Evolutionary conservation across 2,329 filamentous ascomycete genomes (phyloP).

Genomic region (Epichloe gansuensis): DNA sequence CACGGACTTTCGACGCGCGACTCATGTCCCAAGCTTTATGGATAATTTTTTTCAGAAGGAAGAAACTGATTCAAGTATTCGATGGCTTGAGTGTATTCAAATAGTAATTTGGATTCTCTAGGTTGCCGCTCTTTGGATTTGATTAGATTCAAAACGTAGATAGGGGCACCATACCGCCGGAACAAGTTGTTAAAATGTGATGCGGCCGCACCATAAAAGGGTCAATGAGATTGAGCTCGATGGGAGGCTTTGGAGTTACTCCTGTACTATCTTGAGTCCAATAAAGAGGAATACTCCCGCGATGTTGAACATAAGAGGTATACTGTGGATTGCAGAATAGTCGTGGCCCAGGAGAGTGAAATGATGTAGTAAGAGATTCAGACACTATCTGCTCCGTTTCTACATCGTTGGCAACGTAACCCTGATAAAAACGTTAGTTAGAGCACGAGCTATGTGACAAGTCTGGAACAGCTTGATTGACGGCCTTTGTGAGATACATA

Average conservation of each 20-base stretch:
- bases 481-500: conserved; percentile 13
- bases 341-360: conserved; percentile 77
- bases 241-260: conserved; percentile 91
- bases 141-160: conserved; percentile 86
- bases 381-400: conserved; percentile 98
- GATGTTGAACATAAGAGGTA: conserved; percentile 92
- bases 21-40: conserved; percentile 99
- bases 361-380: conserved; percentile 86
- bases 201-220: conserved; percentile 91
- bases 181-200: conserved; percentile 94
- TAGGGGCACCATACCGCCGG: conserved; percentile 78
- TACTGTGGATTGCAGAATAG: conserved; percentile 83
- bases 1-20: conserved; percentile 78
- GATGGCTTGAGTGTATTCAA: conserved; percentile 78
- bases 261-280: conserved; percentile 97
- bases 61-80: conserved; percentile 91
- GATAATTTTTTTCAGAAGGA: conserved; percentile 69
- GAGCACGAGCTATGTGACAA: not conserved
- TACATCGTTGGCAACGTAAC: conserved; percentile 96
- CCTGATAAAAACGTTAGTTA: conserved; percentile 26
- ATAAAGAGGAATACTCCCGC: conserved; percentile 90
- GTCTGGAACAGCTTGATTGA: not conserved
- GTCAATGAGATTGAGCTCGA: conserved; percentile 88
- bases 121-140: conserved; percentile 80
- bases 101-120: conserved; percentile 78